These are phyloP conservation scores for Alternaria postmessia DNA, from an alignment of 2,329 filamentous ascomycete genomes.

Conservation along the genomic window DNA sequence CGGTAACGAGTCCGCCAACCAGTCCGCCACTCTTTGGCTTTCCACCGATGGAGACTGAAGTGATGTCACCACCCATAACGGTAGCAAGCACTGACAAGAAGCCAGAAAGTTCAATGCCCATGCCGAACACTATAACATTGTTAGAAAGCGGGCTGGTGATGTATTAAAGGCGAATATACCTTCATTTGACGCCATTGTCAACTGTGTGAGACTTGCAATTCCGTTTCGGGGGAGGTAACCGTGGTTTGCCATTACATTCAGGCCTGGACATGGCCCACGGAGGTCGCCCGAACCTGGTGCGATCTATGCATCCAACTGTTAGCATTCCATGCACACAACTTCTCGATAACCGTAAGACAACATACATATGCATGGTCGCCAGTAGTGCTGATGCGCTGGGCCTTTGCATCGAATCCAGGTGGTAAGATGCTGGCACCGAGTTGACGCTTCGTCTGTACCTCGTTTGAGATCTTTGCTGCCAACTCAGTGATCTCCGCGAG, in stretches of 20 bases:
- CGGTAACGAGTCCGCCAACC: slow-evolving; percentile 25
- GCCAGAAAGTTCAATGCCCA: slow-evolving; percentile 24
- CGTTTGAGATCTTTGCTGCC: neutral
- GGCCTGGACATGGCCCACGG: slow-evolving; percentile 40
- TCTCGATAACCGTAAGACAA: neutral
- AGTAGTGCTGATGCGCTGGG: neutral
- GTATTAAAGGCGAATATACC: neutral
- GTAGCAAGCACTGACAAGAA: slow-evolving; percentile 27
- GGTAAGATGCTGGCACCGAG: neutral
- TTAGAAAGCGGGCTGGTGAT: neutral
- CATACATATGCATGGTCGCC: neutral
- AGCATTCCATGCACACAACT: neutral
- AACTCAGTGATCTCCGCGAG: neutral
- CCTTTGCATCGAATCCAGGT: neutral
- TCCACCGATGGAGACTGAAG: slow-evolving; percentile 22
- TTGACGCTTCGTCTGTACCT: neutral
- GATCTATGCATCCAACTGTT: neutral
- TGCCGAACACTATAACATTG: slow-evolving; percentile 7
- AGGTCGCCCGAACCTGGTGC: slow-evolving; percentile 16
- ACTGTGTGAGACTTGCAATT: slow-evolving; percentile 20
- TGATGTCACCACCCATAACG: slow-evolving; percentile 22
- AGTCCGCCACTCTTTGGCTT: slow-evolving; percentile 23
- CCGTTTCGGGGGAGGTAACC: slow-evolving; percentile 44
- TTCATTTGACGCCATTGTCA: neutral
- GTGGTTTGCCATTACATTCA: slow-evolving; percentile 46